phyloP scores from a whole-genome alignment of 2,329 filamentous ascomycete species.

The Trichoderma sp. region DNA sequence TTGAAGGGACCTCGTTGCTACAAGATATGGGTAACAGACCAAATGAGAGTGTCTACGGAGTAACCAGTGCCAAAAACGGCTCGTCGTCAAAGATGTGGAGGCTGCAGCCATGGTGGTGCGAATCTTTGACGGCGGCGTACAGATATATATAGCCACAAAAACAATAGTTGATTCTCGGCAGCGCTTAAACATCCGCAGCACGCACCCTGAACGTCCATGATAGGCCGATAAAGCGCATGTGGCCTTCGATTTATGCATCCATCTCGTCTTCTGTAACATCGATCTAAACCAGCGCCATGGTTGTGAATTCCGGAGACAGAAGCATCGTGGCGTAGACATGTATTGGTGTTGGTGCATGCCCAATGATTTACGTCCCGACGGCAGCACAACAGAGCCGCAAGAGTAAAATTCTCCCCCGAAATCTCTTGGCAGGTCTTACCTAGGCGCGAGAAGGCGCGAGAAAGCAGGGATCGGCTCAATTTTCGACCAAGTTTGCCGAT shows the following conservation, averaged over 20 bases:
- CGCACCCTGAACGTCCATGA: neutral
- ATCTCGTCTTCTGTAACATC: neutral
- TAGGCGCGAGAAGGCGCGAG: neutral
- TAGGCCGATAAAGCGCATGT: neutral
- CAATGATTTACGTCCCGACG: neutral
- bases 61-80: neutral
- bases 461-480: neutral
- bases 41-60: too few species aligned
- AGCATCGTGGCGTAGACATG: neutral
- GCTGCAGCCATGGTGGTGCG: constrained; percentile 29
- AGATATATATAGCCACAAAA: neutral
- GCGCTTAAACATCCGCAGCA: neutral
- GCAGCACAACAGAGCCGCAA: neutral
- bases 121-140: neutral
- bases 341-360: neutral
- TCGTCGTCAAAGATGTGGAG: constrained; percentile 21
- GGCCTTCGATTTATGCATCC: neutral
- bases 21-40: neutral
- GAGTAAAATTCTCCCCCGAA: neutral
- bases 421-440: neutral
- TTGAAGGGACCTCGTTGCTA: neutral
- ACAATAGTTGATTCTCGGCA: neutral
- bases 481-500: neutral
- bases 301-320: neutral
- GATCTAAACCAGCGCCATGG: neutral